Conservation (phyloP, 768 basidiomycete genomes). For the Leccinum uliginosum region DNA sequence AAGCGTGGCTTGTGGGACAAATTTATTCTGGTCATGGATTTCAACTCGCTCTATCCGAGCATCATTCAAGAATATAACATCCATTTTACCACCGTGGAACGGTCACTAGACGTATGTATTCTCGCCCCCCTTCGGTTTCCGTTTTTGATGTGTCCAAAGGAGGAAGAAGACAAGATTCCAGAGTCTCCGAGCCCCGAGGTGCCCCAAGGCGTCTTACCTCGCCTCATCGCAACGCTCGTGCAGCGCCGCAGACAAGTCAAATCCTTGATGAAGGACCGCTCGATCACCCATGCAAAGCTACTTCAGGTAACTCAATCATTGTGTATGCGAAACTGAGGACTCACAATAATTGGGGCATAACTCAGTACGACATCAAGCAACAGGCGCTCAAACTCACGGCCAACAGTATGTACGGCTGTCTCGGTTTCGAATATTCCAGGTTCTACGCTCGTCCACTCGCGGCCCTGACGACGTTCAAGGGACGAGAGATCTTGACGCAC, state of each 20-base stretch:
- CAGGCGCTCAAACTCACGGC: slow-evolving; percentile 96
- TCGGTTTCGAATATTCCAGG: slow-evolving; percentile 94
- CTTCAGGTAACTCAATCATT: slow-evolving; percentile 60
- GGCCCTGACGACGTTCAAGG: slow-evolving; percentile 95
- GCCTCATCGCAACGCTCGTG: slow-evolving; percentile 96
- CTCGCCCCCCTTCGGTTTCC: not conserved
- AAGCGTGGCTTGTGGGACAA: slow-evolving; percentile 96
- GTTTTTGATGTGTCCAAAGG: slow-evolving; percentile 26
- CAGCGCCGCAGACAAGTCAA: slow-evolving; percentile 88
- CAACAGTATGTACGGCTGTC: slow-evolving; percentile 99
- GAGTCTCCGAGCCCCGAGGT: slow-evolving; percentile 75
- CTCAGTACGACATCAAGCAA: slow-evolving; percentile 94
- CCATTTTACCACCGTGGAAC: slow-evolving; percentile 94
- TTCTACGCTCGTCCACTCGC: slow-evolving; percentile 98
- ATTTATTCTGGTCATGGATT: slow-evolving; percentile 99
- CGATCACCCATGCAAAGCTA: slow-evolving; percentile 64
- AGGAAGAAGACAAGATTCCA: slow-evolving; percentile 80
- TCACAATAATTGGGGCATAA: not conserved
- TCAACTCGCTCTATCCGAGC: slow-evolving; percentile 98
- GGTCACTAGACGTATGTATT: slow-evolving; percentile 50
- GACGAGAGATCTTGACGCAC: slow-evolving; percentile 92
- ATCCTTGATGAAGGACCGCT: slow-evolving; percentile 87
- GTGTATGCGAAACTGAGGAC: not conserved
- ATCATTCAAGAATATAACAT: slow-evolving; percentile 99
- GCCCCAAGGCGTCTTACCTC: slow-evolving; percentile 86